Base-by-base conservation (phyloP, 305 asterid genomes). In the Galium porrigens region DNA sequence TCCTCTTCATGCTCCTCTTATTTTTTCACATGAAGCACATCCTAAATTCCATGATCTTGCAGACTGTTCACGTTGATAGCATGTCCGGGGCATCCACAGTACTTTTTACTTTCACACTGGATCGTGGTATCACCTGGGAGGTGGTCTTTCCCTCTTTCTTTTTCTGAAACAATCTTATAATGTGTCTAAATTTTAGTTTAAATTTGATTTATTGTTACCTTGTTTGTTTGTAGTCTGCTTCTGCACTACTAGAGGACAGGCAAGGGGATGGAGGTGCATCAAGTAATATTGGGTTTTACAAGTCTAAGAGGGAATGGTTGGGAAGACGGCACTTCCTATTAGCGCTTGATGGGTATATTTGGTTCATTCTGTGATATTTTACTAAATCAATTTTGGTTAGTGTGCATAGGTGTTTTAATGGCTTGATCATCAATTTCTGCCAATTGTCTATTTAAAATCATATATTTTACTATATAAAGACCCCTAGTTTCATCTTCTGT, bases 41-140 rank as follows among this genome's bases (percentile, higher is more conserved):
- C 32, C 58, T 85, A 66, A 76, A 78, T 63, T 70, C 61, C 71
- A 70, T 55, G 56, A 55, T 68, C 68, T 83, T 68, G 72, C 95
- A 92, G 99, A 87, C 95, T 77, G 97, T 92, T 82, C 89, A 84
- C 76, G 89, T 87, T 69, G 96, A 92, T 74, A 85, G 63, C 71
- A 67, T 86, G 94, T 92, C 95, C 37, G 97, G 99, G 65, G 97
- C 99, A 11, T 82, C 96, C 32, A 92, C 97, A 59, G 80, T 84
- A 76, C 66, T 89, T 80, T 92, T 89, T 76, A 87, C 95, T 75
- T 92, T 89, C 78, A 79, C 88, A 12, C 63, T 92, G 81, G 95
- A 89, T 74, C 89, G 97, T 68, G 99, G 99, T 83, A 79, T 89
- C 77, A 81, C 92, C 55, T 92, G 94, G 91, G 96, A 87, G 99